Conservation (phyloP, 495 filamentous ascomycete genomes). For the Xanthoparmelia taractica region DNA sequence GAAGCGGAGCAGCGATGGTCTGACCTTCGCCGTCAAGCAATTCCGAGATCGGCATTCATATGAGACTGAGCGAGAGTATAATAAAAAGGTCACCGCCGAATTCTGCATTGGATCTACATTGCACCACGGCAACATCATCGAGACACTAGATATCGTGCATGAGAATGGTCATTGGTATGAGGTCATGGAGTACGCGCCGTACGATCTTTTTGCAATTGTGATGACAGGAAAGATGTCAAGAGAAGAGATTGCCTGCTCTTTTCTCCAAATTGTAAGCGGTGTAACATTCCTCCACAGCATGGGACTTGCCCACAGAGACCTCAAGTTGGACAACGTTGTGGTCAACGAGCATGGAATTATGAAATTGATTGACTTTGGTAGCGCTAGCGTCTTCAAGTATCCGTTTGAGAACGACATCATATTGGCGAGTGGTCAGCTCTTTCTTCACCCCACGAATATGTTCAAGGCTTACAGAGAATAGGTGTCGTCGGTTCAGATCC, state of each 20-base stretch:
- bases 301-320: slow-evolving; percentile 89
- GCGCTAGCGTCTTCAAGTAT: slow-evolving; percentile 92
- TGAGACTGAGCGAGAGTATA: slow-evolving; percentile 89
- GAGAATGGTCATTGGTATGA: slow-evolving; percentile 96
- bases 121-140: slow-evolving; percentile 97
- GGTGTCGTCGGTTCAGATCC: slow-evolving; percentile 97
- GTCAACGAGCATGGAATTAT: slow-evolving; percentile 97
- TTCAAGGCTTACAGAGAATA: slow-evolving; percentile 32
- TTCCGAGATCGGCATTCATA: slow-evolving; percentile 89
- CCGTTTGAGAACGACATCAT: slow-evolving; percentile 93
- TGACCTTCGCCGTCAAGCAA: slow-evolving; percentile 96
- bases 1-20: slow-evolving; percentile 81
- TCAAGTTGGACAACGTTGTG: slow-evolving; percentile 98
- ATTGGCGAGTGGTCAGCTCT: slow-evolving; percentile 67
- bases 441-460: slow-evolving; percentile 19
- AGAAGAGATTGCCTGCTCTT: slow-evolving; percentile 82
- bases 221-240: slow-evolving; percentile 98
- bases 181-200: slow-evolving; percentile 99
- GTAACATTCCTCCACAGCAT: slow-evolving; percentile 97
- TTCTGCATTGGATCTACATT: slow-evolving; percentile 97
- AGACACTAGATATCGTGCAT: slow-evolving; percentile 93
- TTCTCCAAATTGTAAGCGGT: slow-evolving; percentile 89
- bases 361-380: slow-evolving; percentile 99
- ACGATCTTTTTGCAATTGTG: slow-evolving; percentile 92
- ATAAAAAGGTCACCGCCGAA: slow-evolving; percentile 98